Conservation (phyloP, 192 early-diverging fungal species). For the Spizellomyces punctatus region DNA sequence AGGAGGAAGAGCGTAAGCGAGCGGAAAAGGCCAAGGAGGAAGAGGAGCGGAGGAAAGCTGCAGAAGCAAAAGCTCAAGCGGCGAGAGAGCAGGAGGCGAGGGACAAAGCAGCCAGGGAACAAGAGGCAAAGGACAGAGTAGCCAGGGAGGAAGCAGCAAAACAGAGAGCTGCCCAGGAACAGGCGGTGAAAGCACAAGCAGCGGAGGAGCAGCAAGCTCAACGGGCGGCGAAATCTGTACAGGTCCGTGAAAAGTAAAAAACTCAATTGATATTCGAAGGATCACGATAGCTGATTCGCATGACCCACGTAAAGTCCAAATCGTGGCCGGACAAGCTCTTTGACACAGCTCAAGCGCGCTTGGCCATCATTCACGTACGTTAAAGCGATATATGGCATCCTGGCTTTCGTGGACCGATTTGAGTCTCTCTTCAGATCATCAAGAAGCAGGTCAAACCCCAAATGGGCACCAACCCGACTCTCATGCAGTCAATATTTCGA, state of each 20-base stretch:
- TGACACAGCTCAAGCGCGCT: not conserved
- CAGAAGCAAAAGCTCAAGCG: slow-evolving; percentile 17
- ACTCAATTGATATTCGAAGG: not conserved
- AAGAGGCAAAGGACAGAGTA: slow-evolving; percentile 7
- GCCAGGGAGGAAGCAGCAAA: slow-evolving; percentile 8
- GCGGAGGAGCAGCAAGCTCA: not conserved
- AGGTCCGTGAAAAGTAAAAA: not conserved
- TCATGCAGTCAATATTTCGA: slow-evolving; percentile 17
- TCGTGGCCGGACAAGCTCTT: not conserved
- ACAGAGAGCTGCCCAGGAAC: slow-evolving; percentile 8
- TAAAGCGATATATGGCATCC: not conserved
- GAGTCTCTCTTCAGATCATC: slow-evolving; percentile 10
- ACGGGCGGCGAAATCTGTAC: slow-evolving; percentile 5
- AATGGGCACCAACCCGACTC: slow-evolving; percentile 3
- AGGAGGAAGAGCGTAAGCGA: slow-evolving; percentile 20
- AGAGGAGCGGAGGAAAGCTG: slow-evolving; percentile 10
- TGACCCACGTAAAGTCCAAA: not conserved
- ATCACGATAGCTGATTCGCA: not conserved
- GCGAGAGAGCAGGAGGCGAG: slow-evolving; percentile 6
- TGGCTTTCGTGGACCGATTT: not conserved
- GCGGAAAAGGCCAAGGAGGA: slow-evolving; percentile 20
- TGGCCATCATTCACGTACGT: slow-evolving; percentile 9
- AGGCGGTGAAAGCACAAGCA: slow-evolving; percentile 6
- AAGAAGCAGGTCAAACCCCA: slow-evolving; percentile 33
- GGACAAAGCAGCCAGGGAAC: slow-evolving; percentile 4